Evolutionary conservation across 2,329 filamentous ascomycete species (phyloP).

Genomic region (Aureobasidium subglaciale): DNA sequence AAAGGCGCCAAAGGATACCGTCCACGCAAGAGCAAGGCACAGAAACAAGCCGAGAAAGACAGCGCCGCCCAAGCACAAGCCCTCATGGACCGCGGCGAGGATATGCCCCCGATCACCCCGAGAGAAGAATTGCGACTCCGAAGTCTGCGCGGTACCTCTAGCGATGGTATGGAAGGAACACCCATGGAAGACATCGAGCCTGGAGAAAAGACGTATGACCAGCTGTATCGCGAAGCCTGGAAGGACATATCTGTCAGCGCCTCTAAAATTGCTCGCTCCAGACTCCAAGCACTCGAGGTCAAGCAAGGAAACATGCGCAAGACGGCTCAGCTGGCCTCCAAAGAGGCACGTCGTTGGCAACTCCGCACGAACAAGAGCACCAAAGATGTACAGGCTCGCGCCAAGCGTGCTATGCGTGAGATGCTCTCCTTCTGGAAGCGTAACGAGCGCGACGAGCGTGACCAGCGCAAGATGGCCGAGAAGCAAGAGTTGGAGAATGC

Average conservation of each 20-base stretch:
- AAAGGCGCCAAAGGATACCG: constrained; percentile 34
- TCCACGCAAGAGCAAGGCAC: constrained; percentile 79
- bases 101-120: constrained; percentile 55
- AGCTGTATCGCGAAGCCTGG: constrained; percentile 97
- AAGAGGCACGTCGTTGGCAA: constrained; percentile 96
- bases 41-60: constrained; percentile 62
- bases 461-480: constrained; percentile 88
- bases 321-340: constrained; percentile 91
- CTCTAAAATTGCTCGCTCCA: constrained; percentile 84
- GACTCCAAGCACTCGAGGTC: constrained; percentile 74
- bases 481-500: constrained; percentile 94
- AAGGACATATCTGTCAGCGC: constrained; percentile 93
- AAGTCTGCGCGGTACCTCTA: constrained; percentile 29
- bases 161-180: constrained; percentile 45
- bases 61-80: constrained; percentile 83
- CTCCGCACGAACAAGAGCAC: constrained; percentile 96
- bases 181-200: constrained; percentile 55
- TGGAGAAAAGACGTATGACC: constrained; percentile 81
- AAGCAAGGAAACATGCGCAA: constrained; percentile 96
- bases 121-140: constrained; percentile 45
- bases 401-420: constrained; percentile 97
- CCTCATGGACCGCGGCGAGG: constrained; percentile 70
- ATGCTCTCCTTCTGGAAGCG: constrained; percentile 99
- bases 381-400: constrained; percentile 92
- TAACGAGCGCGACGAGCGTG: constrained; percentile 94